These are phyloP conservation scores for Ceratocystis albifundus DNA, from an alignment of 2,329 filamentous ascomycete species.

Conservation along the genomic window DNA sequence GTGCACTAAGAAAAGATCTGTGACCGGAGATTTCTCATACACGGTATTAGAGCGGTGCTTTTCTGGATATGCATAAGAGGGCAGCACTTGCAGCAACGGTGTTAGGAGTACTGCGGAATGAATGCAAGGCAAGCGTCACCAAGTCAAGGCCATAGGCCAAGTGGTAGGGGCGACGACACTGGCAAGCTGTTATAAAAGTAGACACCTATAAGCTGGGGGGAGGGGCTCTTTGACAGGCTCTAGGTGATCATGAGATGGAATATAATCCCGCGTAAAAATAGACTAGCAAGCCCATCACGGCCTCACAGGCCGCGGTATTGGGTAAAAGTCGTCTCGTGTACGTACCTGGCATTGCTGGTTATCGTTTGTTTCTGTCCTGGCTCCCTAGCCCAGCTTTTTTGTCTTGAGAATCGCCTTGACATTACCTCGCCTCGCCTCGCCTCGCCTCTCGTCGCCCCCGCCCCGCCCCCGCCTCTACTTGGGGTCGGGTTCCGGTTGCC, in stretches of 20 bases:
- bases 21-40: constrained; percentile 5
- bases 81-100: not conserved
- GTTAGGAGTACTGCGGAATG: not conserved
- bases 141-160: not conserved
- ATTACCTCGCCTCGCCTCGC: not conserved
- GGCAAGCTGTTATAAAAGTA: not conserved
- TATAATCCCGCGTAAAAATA: constrained; percentile 7
- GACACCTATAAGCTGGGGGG: not conserved
- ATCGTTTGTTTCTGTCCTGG: not conserved
- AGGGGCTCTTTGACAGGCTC: not conserved
- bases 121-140: not conserved
- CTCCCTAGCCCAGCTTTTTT: not conserved
- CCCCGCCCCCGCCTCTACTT: not conserved
- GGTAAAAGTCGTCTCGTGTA: no score
- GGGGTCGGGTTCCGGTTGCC: not conserved
- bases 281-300: not conserved
- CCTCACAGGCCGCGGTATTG: not conserved
- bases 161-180: not conserved
- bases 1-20: constrained; percentile 8
- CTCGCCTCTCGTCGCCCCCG: no score
- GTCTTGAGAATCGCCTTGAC: not conserved
- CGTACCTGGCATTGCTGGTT: not conserved
- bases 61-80: not conserved
- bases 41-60: not conserved
- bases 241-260: not conserved